phyloP scores from a whole-genome alignment of 2,329 filamentous ascomycete genomes.

The Neophaeococcomyces mojaviensis region DNA sequence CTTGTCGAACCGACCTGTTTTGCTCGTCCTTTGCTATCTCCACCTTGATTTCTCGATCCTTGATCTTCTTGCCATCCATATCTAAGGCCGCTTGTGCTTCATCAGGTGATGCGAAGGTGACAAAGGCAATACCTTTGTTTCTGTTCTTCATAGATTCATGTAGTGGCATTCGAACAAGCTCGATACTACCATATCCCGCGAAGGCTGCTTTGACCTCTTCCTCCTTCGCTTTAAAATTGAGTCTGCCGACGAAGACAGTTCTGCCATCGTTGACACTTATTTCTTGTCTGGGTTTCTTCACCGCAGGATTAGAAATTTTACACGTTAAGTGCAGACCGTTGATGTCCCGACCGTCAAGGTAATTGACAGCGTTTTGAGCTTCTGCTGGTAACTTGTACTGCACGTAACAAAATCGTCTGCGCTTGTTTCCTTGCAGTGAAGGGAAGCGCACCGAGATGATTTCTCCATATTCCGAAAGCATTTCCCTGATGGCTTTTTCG shows the following conservation, averaged over 20 bases:
- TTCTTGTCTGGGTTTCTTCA: conserved; percentile 60
- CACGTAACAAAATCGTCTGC: conserved; percentile 90
- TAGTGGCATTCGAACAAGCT: conserved; percentile 62
- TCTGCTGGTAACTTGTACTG: conserved; percentile 68
- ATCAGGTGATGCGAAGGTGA: conserved; percentile 58
- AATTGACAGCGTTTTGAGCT: conserved; percentile 59
- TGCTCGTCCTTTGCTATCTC: conserved; percentile 42
- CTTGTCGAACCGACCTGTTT: neutral
- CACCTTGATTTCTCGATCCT: conserved; percentile 60
- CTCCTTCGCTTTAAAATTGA: conserved; percentile 57
- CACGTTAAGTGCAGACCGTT: conserved; percentile 65
- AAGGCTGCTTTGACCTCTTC: conserved; percentile 65
- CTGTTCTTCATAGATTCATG: conserved; percentile 57
- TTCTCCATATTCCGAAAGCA: conserved; percentile 63
- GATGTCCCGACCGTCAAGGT: conserved; percentile 59
- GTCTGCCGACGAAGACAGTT: conserved; percentile 70
- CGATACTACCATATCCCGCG: conserved; percentile 65
- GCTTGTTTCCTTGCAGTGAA: conserved; percentile 79
- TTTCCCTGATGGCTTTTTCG: conserved; percentile 45
- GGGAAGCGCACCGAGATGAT: conserved; percentile 83
- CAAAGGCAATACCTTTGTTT: conserved; percentile 66
- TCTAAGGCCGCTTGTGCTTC: conserved; percentile 48
- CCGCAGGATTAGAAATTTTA: conserved; percentile 75
- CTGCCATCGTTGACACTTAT: conserved; percentile 78
- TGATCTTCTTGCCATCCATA: conserved; percentile 64